A percentile compares a stretch with the other conserved stretches of the same genome.
Conservation (phyloP, 352 stramenopile genomes). For the Peronospora tabacina region DNA sequence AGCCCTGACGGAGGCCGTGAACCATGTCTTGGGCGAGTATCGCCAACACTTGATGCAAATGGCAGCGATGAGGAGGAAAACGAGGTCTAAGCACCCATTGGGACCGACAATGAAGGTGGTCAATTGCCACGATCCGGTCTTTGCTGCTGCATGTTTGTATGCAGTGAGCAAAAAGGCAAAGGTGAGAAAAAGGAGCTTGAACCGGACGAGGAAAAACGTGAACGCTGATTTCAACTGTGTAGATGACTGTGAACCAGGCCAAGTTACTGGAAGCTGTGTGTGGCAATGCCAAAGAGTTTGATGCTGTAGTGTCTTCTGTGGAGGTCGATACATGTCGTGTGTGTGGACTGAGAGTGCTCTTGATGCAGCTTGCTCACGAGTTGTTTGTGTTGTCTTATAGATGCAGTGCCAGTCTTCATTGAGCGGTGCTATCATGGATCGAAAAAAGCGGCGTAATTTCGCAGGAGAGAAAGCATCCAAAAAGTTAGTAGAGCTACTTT, state of each 20-base stretch:
- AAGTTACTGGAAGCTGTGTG: slow-evolving; percentile 55
- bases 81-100: slow-evolving; percentile 17
- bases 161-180: slow-evolving; percentile 59
- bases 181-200: slow-evolving; percentile 16
- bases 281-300: slow-evolving; percentile 51
- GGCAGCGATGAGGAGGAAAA: slow-evolving; percentile 14
- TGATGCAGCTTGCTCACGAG: background rate
- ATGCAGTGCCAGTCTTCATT: slow-evolving; percentile 37
- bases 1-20: slow-evolving; percentile 51
- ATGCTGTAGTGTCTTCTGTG: slow-evolving; percentile 61
- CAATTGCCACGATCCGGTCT: slow-evolving; percentile 43
- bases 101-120: slow-evolving; percentile 17
- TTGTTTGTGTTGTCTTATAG: slow-evolving; percentile 16
- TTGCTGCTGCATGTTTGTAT: slow-evolving; percentile 58
- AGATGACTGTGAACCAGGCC: slow-evolving; percentile 53
- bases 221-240: slow-evolving; percentile 1
- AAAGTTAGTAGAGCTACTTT: slow-evolving; percentile 18
- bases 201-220: slow-evolving; percentile 7
- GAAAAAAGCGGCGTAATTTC: slow-evolving; percentile 24
- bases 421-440: slow-evolving; percentile 31
- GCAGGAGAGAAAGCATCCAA: slow-evolving; percentile 13
- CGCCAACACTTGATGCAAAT: slow-evolving; percentile 17
- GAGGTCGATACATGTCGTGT: slow-evolving; percentile 27
- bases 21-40: slow-evolving; percentile 53
- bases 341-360: background rate